Evolutionary conservation across 495 filamentous ascomycete genomes (phyloP).

Genomic region (Penicillium atrosanguineum): DNA sequence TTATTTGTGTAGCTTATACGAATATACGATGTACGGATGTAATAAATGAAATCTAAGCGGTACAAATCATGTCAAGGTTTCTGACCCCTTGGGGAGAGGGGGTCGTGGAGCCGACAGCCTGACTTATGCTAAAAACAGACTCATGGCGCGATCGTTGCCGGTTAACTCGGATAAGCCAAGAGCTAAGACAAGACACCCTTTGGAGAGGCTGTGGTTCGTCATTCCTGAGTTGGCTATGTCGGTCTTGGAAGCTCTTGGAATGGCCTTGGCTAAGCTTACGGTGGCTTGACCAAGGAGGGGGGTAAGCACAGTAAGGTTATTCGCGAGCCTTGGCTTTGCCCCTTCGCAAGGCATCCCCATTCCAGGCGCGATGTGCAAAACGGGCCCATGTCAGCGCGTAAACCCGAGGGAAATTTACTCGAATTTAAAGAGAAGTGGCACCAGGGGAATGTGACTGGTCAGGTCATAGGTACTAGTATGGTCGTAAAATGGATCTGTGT

Average conservation of each 20-base stretch:
- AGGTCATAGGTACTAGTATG: neutral
- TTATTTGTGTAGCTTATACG: neutral
- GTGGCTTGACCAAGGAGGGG: conserved; percentile 17
- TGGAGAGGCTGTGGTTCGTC: neutral
- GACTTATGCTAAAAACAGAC: conserved; percentile 4
- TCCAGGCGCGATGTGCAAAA: conserved; percentile 12
- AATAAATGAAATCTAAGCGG: neutral
- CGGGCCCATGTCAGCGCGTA: neutral
- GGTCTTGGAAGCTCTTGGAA: conserved; percentile 20
- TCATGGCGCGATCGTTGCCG: neutral
- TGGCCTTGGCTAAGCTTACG: conserved; percentile 27
- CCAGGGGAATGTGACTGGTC: neutral
- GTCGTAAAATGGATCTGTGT: conserved; percentile 23
- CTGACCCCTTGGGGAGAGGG: neutral
- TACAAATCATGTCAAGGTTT: neutral
- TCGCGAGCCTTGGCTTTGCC: conserved; percentile 16
- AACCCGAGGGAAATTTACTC: neutral
- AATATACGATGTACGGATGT: neutral
- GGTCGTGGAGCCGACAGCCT: neutral
- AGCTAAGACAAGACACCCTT: neutral
- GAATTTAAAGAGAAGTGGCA: neutral
- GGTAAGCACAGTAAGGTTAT: conserved; percentile 20
- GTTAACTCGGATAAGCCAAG: neutral
- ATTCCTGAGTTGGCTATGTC: conserved; percentile 4
- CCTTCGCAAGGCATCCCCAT: conserved; percentile 26